A percentile compares a stretch with the other conserved stretches of the same genome.
Conservation (phyloP, 2,329 filamentous ascomycete species). For the Samsoniella hepiali region DNA sequence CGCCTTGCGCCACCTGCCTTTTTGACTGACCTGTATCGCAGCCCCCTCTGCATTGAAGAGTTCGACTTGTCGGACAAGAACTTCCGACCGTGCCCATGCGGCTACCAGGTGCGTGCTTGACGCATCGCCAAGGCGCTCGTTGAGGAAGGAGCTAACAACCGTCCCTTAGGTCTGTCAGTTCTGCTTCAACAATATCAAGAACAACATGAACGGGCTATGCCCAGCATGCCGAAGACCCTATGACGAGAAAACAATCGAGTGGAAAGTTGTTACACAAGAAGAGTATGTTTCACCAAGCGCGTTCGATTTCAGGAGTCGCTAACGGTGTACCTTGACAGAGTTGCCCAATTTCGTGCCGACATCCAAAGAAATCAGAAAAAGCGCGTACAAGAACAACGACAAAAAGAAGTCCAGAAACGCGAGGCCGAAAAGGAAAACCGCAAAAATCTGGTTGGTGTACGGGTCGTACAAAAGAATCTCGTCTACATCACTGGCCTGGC, state of each 20-base stretch:
- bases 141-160: conserved; percentile 18
- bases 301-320: not conserved
- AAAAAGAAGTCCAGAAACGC: conserved; percentile 93
- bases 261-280: conserved; percentile 90
- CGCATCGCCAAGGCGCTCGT: not conserved
- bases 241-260: conserved; percentile 95
- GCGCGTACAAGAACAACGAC: conserved; percentile 74
- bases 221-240: conserved; percentile 96
- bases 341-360: conserved; percentile 71
- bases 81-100: conserved; percentile 94
- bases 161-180: conserved; percentile 92
- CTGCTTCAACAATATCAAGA: conserved; percentile 99
- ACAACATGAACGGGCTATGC: conserved; percentile 94
- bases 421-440: conserved; percentile 94
- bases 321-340: conserved; percentile 40
- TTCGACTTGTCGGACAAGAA: conserved; percentile 97
- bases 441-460: conserved; percentile 91
- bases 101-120: conserved; percentile 74
- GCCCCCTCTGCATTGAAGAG: conserved; percentile 97
- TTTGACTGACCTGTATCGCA: conserved; percentile 39
- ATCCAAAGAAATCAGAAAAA: conserved; percentile 92
- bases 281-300: conserved; percentile 61
- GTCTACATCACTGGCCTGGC: conserved; percentile 96
- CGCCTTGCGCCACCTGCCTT: conserved; percentile 20
- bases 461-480: conserved; percentile 96